phyloP scores from a whole-genome alignment of 371 early-diverging fungal genomes.

The Actinomucor elegans region DNA sequence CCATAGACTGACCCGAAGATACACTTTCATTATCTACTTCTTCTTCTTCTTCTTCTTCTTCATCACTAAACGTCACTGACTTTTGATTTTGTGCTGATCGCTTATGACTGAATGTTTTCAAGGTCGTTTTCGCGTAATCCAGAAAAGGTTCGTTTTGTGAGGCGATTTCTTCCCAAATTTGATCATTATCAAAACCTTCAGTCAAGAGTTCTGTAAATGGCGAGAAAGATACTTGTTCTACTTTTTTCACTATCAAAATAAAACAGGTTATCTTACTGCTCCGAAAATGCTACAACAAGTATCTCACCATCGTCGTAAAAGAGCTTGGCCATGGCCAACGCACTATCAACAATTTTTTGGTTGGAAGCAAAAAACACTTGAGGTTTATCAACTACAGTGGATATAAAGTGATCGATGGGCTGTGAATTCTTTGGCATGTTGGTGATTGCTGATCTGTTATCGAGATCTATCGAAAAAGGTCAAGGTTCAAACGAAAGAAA shows the following conservation, averaged over 20 bases:
- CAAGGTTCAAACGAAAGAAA: too few relatives aligned
- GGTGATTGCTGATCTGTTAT: too few relatives aligned
- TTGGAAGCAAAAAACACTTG: constrained; percentile 50
- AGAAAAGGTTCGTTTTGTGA: constrained; percentile 82
- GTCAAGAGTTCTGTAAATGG: constrained; percentile 64
- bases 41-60: constrained; percentile 19
- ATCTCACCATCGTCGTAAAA: constrained; percentile 57
- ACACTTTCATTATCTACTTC: too few relatives aligned
- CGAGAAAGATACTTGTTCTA: constrained; percentile 43
- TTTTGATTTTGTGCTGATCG: neutral
- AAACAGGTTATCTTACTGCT: neutral
- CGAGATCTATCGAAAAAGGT: neutral
- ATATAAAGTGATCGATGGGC: constrained; percentile 32
- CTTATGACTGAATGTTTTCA: constrained; percentile 40
- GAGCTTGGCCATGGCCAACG: constrained; percentile 48
- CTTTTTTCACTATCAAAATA: constrained; percentile 40
- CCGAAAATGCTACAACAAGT: neutral
- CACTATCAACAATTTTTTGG: constrained; percentile 31
- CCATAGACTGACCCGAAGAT: constrained; percentile 27
- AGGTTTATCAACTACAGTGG: constrained; percentile 47
- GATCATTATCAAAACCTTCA: constrained; percentile 83
- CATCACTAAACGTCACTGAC: neutral
- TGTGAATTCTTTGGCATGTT: constrained; percentile 5
- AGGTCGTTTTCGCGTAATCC: constrained; percentile 53
- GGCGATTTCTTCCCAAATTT: constrained; percentile 93